Evolutionary conservation across 2,329 filamentous ascomycete genomes (phyloP), one percentile per base, ranked within the genome.

Genomic region (Monosporascus sp.): DNA sequence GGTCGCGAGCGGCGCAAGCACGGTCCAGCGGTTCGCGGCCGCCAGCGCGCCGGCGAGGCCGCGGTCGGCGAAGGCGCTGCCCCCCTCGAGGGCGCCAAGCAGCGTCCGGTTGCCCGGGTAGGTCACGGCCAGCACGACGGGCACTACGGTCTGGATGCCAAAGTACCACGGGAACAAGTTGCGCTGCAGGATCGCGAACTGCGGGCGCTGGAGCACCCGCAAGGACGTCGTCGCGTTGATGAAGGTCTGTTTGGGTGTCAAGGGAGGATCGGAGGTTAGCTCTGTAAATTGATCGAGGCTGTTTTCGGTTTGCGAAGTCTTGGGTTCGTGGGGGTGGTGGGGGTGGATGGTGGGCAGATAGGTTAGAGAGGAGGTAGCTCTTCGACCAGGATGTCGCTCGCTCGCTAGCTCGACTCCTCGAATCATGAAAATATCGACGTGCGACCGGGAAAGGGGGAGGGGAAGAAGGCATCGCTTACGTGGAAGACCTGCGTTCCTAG

Each of bases 161-260:
- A 97, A 97, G 77, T 96, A 99, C 63, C 90, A 79, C 36, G 90
- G 90, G 74, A 97, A 96, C 50, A 92, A 82, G 57, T 83, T 83
- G 59, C 84, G 80, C 72, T 97, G 93, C 34, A 97, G 81, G 18
- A 84, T 78, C 25, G 86, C 83, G 75, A 99, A 97, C 67, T 90
- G 84, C 0, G 89, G 83, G 25, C 90, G 84, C 25, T 90, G 84
- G 38, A 97, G 83, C 11, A 82, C 80, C 65, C 80, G 85, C 78
- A 88, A 96, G 63, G 90, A 85, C 51, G 92, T 77, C 50, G 90
- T 83, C 54, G 90, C 80, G 63, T 82, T 82, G 65, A 85, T 70
- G 71, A 96, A 97, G 51, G 88, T 87, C 84, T 88, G 61, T 9
- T n/a, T 18, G 9, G 24, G 39, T 52, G 9, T 2, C 14, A 15